These are phyloP conservation scores for Maudiozyma saulgeensis DNA, from an alignment of 805 yeast species.

Conservation along the genomic window DNA sequence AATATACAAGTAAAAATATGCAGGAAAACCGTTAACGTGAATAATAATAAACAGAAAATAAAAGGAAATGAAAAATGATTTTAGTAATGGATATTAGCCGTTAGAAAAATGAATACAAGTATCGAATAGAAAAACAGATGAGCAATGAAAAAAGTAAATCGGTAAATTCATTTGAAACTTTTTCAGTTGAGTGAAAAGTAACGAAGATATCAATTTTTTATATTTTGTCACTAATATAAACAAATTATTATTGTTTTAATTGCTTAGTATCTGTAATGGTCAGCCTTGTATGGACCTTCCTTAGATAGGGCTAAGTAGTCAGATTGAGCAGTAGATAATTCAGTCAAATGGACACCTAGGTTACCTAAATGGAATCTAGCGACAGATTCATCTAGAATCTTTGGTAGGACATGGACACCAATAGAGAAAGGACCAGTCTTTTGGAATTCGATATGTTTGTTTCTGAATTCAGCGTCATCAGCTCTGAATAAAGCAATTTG, in stretches of 20 bases:
- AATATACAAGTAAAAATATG: slow-evolving; percentile 1
- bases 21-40: not conserved
- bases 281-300: slow-evolving; percentile 97
- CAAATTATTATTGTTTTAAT: not conserved
- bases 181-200: slow-evolving; percentile 1
- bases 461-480: slow-evolving; percentile 68
- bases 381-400: slow-evolving; percentile 96
- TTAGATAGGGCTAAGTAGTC: slow-evolving; percentile 87
- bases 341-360: slow-evolving; percentile 81
- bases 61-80: not conserved
- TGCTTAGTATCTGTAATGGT: slow-evolving; percentile 90
- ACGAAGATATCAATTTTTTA: not conserved
- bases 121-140: not conserved
- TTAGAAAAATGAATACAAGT: not conserved
- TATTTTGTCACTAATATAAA: not conserved
- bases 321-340: slow-evolving; percentile 70
- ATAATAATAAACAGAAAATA: not conserved
- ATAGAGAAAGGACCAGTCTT: slow-evolving; percentile 83
- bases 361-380: slow-evolving; percentile 94
- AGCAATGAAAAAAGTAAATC: not conserved
- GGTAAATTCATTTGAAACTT: not conserved
- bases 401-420: slow-evolving; percentile 95
- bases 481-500: slow-evolving; percentile 96
- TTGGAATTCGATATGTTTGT: slow-evolving; percentile 77
- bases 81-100: not conserved